A percentile compares a stretch with the other conserved stretches of the same genome.
Conservation (phyloP, 2,329 filamentous ascomycete species). For the Neodidymelliopsis sp. region DNA sequence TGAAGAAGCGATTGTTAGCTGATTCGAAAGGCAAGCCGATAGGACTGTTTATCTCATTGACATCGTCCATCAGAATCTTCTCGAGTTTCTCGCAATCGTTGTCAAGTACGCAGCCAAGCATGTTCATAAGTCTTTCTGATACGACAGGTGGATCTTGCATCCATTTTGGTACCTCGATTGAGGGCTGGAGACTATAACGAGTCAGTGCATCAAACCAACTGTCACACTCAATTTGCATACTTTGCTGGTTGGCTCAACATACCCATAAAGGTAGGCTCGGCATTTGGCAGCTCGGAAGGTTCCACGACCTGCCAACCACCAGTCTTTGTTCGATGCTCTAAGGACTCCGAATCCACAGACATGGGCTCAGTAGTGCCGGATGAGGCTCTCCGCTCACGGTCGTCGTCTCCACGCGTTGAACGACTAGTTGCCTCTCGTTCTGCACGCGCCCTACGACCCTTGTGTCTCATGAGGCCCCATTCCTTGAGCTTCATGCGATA, state of each 20-base stretch:
- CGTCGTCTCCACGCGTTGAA: slow-evolving; percentile 2
- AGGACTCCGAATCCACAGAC: neutral
- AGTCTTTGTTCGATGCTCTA: slow-evolving; percentile 4
- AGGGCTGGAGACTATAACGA: slow-evolving; percentile 15
- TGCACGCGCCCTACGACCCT: neutral
- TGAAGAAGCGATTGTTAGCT: slow-evolving; percentile 31
- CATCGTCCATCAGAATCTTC: slow-evolving; percentile 31
- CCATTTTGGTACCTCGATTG: slow-evolving; percentile 24
- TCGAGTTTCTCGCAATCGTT: slow-evolving; percentile 37
- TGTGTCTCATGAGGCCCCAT: slow-evolving; percentile 43
- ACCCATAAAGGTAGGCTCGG: slow-evolving; percentile 21
- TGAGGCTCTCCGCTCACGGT: slow-evolving; percentile 12
- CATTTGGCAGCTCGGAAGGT: slow-evolving; percentile 1
- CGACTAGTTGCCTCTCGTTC: neutral
- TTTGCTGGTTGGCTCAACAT: slow-evolving; percentile 17
- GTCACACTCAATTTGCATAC: slow-evolving; percentile 7
- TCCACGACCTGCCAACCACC: slow-evolving; percentile 20
- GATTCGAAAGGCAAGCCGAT: slow-evolving; percentile 41
- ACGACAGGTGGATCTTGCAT: slow-evolving; percentile 17
- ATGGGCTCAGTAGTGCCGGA: slow-evolving; percentile 13
- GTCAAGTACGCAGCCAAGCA: slow-evolving; percentile 39
- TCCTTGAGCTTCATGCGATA: slow-evolving; percentile 50
- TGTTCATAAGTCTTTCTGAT: slow-evolving; percentile 32
- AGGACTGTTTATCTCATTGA: slow-evolving; percentile 37
- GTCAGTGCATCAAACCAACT: slow-evolving; percentile 3